phyloP scores from a whole-genome alignment of 345 rosid species.

The Kernera saxatilis region DNA sequence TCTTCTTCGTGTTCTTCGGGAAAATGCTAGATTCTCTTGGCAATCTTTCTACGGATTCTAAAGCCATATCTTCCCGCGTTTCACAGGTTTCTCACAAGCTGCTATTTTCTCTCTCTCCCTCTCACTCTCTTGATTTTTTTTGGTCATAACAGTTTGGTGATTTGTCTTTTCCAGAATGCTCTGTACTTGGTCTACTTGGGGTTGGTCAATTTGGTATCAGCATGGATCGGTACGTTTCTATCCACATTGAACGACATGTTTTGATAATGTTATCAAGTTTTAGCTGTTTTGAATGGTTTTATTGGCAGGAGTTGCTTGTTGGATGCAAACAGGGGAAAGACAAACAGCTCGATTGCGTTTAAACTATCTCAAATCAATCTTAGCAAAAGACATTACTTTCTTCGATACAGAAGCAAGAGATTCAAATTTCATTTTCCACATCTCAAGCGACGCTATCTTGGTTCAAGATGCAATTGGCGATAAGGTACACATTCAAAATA shows the following conservation, averaged over 20 bases:
- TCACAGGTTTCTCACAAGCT: conserved; percentile 44
- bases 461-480: conserved; percentile 88
- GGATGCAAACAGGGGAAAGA: conserved; percentile 89
- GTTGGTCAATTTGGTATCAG: conserved; percentile 43
- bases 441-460: conserved; percentile 69
- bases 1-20: conserved; percentile 62
- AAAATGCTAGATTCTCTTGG: conserved; percentile 70
- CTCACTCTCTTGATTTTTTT: background rate
- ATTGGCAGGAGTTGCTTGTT: conserved; percentile 30
- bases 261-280: background rate
- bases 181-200: conserved; percentile 68
- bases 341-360: conserved; percentile 67
- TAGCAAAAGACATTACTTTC: conserved; percentile 51
- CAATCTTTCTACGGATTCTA: conserved; percentile 46
- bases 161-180: conserved; percentile 47
- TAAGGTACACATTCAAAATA: conserved; percentile 41
- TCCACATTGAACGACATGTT: background rate
- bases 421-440: conserved; percentile 54
- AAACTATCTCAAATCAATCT: conserved; percentile 55
- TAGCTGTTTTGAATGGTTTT: background rate
- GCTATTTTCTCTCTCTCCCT: background rate
- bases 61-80: conserved; percentile 40
- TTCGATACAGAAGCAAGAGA: conserved; percentile 71
- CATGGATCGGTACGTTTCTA: conserved; percentile 57
- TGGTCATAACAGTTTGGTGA: background rate